Percentiles rank a stretch among this genome's conserved stretches.
These are phyloP conservation scores for Sistotremastrum niveocremeum DNA, from an alignment of 768 basidiomycete genomes.

Conservation along the genomic window DNA sequence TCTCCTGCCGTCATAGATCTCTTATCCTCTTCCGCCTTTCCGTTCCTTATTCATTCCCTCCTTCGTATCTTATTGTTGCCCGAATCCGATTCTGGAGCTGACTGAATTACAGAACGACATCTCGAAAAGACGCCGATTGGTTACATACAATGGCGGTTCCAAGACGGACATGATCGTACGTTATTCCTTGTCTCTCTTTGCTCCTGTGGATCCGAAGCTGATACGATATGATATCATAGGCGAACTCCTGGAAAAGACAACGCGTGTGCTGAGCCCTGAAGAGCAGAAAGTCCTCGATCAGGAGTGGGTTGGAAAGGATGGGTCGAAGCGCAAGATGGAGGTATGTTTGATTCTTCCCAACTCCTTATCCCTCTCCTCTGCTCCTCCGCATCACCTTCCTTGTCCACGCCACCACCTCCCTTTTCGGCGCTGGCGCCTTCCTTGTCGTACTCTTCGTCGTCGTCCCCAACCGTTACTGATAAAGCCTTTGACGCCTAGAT, in stretches of 20 bases:
- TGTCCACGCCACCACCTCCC: too few relatives aligned
- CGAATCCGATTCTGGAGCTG: background rate
- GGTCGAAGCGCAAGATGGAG: constrained; percentile 84
- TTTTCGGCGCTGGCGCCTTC: background rate
- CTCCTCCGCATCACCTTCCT: too few relatives aligned
- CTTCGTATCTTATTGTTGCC: background rate
- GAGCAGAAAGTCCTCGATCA: constrained; percentile 67
- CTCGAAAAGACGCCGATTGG: constrained; percentile 92
- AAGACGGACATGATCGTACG: constrained; percentile 92
- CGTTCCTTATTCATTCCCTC: constrained; percentile 2
- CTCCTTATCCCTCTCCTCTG: background rate
- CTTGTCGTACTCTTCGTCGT: background rate
- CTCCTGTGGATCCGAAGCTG: constrained; percentile 5
- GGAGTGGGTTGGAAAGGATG: constrained; percentile 86
- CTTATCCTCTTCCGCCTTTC: background rate
- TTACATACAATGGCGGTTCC: constrained; percentile 99
- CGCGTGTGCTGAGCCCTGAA: constrained; percentile 79
- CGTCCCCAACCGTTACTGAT: background rate
- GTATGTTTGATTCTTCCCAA: constrained; percentile 23
- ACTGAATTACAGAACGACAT: constrained; percentile 54
- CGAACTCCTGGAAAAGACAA: constrained; percentile 83
- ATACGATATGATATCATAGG: constrained; percentile 26
- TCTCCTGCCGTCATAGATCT: background rate
- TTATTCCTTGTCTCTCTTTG: constrained; percentile 5
- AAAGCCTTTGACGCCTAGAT: constrained; percentile 27